phyloP scores from a whole-genome alignment of 805 yeast species.

The Nakazawaea anatomiae region DNA sequence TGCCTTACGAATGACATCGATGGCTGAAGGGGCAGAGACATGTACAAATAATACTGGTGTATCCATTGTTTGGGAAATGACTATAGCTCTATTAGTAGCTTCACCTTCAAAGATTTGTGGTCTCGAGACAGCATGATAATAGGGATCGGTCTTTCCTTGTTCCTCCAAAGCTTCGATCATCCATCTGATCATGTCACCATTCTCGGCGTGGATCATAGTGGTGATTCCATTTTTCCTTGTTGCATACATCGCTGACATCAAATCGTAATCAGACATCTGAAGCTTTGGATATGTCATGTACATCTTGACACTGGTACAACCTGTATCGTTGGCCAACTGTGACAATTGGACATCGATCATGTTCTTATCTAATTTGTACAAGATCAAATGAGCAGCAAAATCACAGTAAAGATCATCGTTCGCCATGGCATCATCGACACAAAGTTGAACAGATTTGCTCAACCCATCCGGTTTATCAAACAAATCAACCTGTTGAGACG shows the following conservation, averaged over 20 bases:
- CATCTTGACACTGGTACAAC: conserved; percentile 16
- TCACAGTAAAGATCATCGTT: conserved; percentile 35
- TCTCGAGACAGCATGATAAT: conserved; percentile 16
- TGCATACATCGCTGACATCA: conserved; percentile 13
- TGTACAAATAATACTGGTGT: conserved; percentile 16
- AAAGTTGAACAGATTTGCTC: conserved; percentile 15
- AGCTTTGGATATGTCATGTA: conserved; percentile 17
- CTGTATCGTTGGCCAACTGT: conserved; percentile 8
- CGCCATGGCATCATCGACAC: conserved; percentile 23
- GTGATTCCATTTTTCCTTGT: conserved; percentile 14
- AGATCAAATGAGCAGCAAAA: conserved; percentile 42
- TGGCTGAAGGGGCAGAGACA: conserved; percentile 15
- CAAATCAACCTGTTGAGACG: conserved; percentile 31
- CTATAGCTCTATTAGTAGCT: conserved; percentile 15
- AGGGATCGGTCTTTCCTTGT: conserved; percentile 14
- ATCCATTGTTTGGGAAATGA: conserved; percentile 14
- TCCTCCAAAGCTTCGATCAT: conserved; percentile 15
- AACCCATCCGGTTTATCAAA: conserved; percentile 23
- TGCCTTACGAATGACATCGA: conserved; percentile 14
- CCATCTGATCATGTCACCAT: conserved; percentile 15
- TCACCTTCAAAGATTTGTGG: conserved; percentile 16
- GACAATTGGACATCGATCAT: conserved; percentile 9
- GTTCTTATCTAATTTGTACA: conserved; percentile 19
- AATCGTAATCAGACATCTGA: conserved; percentile 13
- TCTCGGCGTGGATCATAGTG: conserved; percentile 18